phyloP scores from a whole-genome alignment of 192 early-diverging fungal genomes.

The Linnemannia zychae region DNA sequence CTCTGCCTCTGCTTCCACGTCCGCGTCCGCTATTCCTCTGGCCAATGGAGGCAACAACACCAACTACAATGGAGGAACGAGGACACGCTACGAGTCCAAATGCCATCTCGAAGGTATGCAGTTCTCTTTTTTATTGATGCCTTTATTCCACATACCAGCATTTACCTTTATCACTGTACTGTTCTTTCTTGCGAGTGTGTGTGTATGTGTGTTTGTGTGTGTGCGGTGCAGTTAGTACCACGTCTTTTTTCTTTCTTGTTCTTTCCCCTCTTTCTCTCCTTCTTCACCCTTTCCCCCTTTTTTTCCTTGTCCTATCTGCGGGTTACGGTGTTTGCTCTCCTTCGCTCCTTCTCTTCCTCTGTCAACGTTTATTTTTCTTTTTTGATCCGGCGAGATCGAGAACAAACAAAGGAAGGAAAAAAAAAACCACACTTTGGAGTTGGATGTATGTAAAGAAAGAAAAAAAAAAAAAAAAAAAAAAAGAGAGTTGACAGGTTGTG shows the following conservation, averaged over 20 bases:
- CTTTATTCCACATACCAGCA: slow-evolving; percentile 6
- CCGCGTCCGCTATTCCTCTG: too few relatives aligned
- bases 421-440: slow-evolving; percentile 6
- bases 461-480: neutral
- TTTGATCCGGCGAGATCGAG: neutral
- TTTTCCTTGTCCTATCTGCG: neutral
- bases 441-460: too few relatives aligned
- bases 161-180: too few relatives aligned
- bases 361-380: slow-evolving; percentile 7
- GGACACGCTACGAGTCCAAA: slow-evolving; percentile 18
- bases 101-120: slow-evolving; percentile 49
- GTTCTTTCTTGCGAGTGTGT: too few relatives aligned
- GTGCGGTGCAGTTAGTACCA: neutral
- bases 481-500: neutral
- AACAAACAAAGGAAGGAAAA: neutral
- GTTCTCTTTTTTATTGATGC: slow-evolving; percentile 2
- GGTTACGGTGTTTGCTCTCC: neutral
- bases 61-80: neutral
- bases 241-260: neutral
- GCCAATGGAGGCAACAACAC: slow-evolving; percentile 1
- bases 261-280: neutral
- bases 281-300: too few relatives aligned
- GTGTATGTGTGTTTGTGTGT: neutral
- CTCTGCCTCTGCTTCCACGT: neutral
- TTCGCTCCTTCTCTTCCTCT: neutral